Evolutionary conservation across 192 early-diverging fungal genomes (phyloP), one percentile per base, ranked within the genome.

Genomic region (Entomortierella chlamydospora): DNA sequence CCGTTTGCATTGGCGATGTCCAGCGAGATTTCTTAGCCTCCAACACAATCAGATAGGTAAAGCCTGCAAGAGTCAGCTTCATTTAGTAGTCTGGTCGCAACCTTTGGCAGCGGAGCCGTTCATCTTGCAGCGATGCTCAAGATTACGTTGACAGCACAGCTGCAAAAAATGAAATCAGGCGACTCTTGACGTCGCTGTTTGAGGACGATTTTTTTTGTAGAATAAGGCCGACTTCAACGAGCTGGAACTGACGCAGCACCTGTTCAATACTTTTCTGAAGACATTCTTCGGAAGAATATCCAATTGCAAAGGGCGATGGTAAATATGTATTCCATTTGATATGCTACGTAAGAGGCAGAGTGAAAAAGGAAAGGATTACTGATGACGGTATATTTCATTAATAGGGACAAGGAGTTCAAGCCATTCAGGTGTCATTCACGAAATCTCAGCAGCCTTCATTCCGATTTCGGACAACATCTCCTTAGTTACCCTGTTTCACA

Each of bases 191-290:
- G 58, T 61, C 58, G n/a, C 41, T 61, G 17, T 61, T 61, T 61
- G 58, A 61, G 43, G 58, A 61, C 58, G 58, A 61, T 61, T 61
- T 61, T 61, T 61, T 31, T 45, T 61, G 39, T 45, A 41, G 58
- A 22, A 61, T 25, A 61, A 45, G 41, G 41, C 20, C 22, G 58
- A 61, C 58, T 61, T 61, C 58, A 61, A 61, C 41, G 58, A 61
- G 26, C 23, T 45, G 41, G 58, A 61, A 15, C 58, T 61, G 41
- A 8, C 43, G 58, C 58, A 61, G 41, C 58, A 61, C 41, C 58
- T 61, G 23, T 61, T 61, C 58, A 43, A 45, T 45, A 37, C 58
- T 39, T 58, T 61, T 61, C 28, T 61, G 58, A 61, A 61, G 41
- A 61, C 58, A 61, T 61, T 61, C 41, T 61, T 61, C 42, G 58